Base-by-base conservation (phyloP, 2,329 filamentous ascomycete genomes). In the Chaetomium strumarium region DNA sequence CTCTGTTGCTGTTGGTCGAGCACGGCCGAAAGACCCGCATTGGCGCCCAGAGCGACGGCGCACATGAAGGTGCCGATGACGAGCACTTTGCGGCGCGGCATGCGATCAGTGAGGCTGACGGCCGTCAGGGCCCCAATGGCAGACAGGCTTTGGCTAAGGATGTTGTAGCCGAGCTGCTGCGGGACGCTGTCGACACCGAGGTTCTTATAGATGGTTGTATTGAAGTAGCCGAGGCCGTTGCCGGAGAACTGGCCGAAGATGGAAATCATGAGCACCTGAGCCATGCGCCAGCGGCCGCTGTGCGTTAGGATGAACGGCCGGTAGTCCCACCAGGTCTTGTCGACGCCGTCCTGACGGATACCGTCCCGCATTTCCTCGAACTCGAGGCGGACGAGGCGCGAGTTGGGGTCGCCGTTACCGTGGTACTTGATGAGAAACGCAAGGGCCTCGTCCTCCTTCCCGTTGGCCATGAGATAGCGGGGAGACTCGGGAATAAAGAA, bases 211-310 rank as follows among this genome's bases (percentile, higher is more conserved):
- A 77, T 76, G 36, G 67, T 69, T 8, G 75, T 68, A 62, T 76
- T 76, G 64, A 76, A 77, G 66, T 77, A 77, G 13, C 74, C 72
- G 7, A 77, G 69, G 47, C 74, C 74, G 52, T 76, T 76, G 17
- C 74, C 75, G 1, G 75, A 76, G 64, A 75, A 77, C 60, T 77
- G 74, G 14, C 74, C 74, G 51, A 77, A 77, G 55, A 76, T 66
- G 41, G 73, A 74, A 56, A 77, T 76, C 72, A 76, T 75, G 56
- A 76, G 57, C 39, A 76, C 73, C 55, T 76, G 73, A 5, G 68
- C 65, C 50, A 75, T 72, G 20, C 74, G 68, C 74, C 74, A 76
- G 48, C 74, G 73, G 40, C 72, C 73, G 44, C 65, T 71, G 64
- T 75, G 73, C 10, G 68, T 67, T 5, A 66, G 37, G 39, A 76